Evolutionary conservation across 1,284 basidiomycete species (phyloP).

Genomic region (Tilletia walkeri): DNA sequence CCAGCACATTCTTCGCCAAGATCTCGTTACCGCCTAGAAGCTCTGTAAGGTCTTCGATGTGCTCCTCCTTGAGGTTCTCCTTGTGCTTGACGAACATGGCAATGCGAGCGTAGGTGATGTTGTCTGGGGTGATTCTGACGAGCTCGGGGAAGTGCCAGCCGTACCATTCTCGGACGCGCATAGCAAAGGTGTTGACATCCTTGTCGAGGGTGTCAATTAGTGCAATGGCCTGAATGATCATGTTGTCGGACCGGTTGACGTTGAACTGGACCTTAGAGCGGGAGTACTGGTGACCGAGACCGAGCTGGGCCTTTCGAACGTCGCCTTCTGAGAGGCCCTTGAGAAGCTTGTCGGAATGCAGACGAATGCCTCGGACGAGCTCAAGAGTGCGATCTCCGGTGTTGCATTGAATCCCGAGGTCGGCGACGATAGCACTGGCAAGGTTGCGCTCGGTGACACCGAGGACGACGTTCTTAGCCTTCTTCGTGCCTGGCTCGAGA

Average conservation of each 20-base stretch:
- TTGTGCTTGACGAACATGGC: constrained; percentile 89
- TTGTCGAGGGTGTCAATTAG: constrained; percentile 97
- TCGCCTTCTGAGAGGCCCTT: constrained; percentile 82
- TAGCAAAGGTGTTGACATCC: constrained; percentile 98
- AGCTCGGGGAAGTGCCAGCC: constrained; percentile 99
- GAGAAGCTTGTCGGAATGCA: constrained; percentile 87
- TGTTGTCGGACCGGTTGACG: constrained; percentile 98
- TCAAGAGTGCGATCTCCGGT: constrained; percentile 82
- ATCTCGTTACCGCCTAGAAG: constrained; percentile 73
- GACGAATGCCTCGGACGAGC: constrained; percentile 86
- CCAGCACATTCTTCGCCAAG: constrained; percentile 88
- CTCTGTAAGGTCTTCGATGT: constrained; percentile 74
- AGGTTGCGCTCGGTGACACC: constrained; percentile 79
- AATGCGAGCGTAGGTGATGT: constrained; percentile 86
- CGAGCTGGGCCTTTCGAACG: constrained; percentile 78
- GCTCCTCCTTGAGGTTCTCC: constrained; percentile 65
- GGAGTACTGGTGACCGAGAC: constrained; percentile 92
- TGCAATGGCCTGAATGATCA: constrained; percentile 99
- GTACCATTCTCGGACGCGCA: constrained; percentile 99
- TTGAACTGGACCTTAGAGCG: constrained; percentile 99
- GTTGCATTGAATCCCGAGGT: constrained; percentile 77
- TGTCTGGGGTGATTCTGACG: constrained; percentile 96
- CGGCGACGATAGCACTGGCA: constrained; percentile 76
- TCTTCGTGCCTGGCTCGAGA: constrained; percentile 76
- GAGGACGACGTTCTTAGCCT: constrained; percentile 70